Conservation (phyloP, 2,329 filamentous ascomycete species). For the Cladosporium austrohemisphaericum region DNA sequence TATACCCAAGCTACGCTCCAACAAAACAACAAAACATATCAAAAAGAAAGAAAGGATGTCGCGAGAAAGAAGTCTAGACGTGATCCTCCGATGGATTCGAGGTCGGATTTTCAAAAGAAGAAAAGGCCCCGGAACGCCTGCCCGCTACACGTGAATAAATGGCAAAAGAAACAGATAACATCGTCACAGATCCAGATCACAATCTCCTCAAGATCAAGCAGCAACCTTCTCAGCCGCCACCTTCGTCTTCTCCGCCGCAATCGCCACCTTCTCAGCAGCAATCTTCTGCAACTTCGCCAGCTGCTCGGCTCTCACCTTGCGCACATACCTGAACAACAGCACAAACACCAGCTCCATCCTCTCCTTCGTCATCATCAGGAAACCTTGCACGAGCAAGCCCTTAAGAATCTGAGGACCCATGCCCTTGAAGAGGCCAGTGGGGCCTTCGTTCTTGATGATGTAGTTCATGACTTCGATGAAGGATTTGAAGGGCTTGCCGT, state of each 20-base stretch:
- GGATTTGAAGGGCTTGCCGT: slow-evolving; percentile 88
- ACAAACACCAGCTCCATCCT: slow-evolving; percentile 87
- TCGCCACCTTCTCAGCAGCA: slow-evolving; percentile 52
- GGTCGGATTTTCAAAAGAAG: not conserved
- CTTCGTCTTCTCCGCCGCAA: slow-evolving; percentile 41
- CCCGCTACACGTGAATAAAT: slow-evolving; percentile 3
- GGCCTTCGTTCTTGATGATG: slow-evolving; percentile 83
- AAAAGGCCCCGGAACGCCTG: not conserved
- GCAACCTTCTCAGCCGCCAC: slow-evolving; percentile 14
- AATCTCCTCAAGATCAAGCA: not conserved
- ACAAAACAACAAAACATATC: slow-evolving; percentile 4
- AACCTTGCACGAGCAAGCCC: slow-evolving; percentile 86
- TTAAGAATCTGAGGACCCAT: slow-evolving; percentile 93
- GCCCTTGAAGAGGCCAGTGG: slow-evolving; percentile 86
- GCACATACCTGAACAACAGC: slow-evolving; percentile 77
- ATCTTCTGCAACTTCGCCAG: slow-evolving; percentile 63
- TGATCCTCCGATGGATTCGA: not conserved
- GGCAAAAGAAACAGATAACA: not conserved
- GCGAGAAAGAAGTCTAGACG: not conserved
- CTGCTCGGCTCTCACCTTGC: slow-evolving; percentile 65
- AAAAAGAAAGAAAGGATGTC: not conserved
- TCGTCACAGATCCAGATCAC: not conserved
- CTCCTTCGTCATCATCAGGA: slow-evolving; percentile 99
- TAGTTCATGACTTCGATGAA: slow-evolving; percentile 95
- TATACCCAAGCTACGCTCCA: slow-evolving; percentile 13